Evolutionary conservation across 208 protist genomes (phyloP).

Genomic region (Wallacemonas rigidus): DNA sequence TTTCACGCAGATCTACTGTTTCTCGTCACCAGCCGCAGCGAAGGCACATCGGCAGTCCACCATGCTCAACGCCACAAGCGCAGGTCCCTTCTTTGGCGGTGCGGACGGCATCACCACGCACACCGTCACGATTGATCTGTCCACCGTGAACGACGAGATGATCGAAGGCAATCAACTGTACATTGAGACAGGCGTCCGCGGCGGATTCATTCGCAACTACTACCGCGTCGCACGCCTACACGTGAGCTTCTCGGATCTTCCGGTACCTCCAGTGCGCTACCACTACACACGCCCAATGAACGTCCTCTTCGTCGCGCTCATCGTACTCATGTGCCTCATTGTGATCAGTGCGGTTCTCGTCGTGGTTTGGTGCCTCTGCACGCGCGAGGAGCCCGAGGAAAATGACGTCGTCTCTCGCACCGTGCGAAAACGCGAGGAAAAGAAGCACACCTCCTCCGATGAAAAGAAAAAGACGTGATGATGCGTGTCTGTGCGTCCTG

Average conservation of each 20-base stretch:
- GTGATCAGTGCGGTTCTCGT: slow-evolving; percentile 27
- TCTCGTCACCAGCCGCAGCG: slow-evolving; percentile 24
- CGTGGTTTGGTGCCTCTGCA: slow-evolving; percentile 46
- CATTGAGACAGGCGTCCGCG: slow-evolving; percentile 46
- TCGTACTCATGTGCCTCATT: slow-evolving; percentile 25
- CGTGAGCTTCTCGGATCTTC: slow-evolving; percentile 44
- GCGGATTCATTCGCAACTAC: slow-evolving; percentile 18
- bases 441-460: background rate
- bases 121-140: slow-evolving; percentile 30
- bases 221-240: slow-evolving; percentile 44
- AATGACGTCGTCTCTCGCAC: slow-evolving; percentile 30
- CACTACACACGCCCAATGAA: slow-evolving; percentile 31
- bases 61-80: background rate
- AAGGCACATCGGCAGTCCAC: slow-evolving; percentile 15
- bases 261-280: slow-evolving; percentile 22
- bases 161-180: slow-evolving; percentile 55
- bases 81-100: slow-evolving; percentile 33
- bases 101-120: slow-evolving; percentile 26
- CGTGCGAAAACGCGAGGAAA: slow-evolving; percentile 23
- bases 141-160: slow-evolving; percentile 28
- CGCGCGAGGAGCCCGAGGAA: slow-evolving; percentile 28
- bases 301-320: slow-evolving; percentile 33
- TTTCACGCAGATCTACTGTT: slow-evolving; percentile 33
- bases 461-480: slow-evolving; percentile 17
- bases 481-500: background rate